Base-by-base conservation (phyloP, 306 rosid genomes). In the Glycine tomentella region DNA sequence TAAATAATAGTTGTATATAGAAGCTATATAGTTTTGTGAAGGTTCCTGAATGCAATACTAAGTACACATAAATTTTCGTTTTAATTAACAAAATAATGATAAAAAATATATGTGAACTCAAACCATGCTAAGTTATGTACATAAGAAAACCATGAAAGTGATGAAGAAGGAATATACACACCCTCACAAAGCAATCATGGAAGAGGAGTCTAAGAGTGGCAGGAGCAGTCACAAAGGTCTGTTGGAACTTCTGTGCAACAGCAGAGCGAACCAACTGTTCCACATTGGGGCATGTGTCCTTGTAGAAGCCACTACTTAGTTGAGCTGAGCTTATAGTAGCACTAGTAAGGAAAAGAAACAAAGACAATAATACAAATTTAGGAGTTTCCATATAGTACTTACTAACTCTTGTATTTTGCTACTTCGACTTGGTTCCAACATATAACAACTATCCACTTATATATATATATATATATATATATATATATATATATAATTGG, bases 121-220 rank as follows among this genome's bases (percentile, higher is more conserved):
- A 25, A 25, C 31, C 31, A 25, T 25, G 31, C 31, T 25, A 25
- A 25, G 31, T 25, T 25, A 25, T 25, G 31, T 25, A 25, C 31
- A 2, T 1, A 25, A 25, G 31, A 25, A 25, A 25, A 25, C 2
- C 31, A 25, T 25, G 31, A 25, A 36, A 36, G 15, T 53, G 68
- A 53, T 52, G 68, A 42, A 66, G 16, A 34, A 25, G 10, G 42
- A 36, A 14, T 0, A 12, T 50, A 9, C 17, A 25, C 31, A 93
- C 99, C 93, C 89, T 72, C 8, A 95, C 85, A 51, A 95, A 90
- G 52, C 99, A 95, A 67, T 95, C 99, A 33, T 93, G 99, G 84
- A 95, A 95, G 82, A 90, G 93, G 89, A 93, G 98, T 80, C 98
- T 16, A 7, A 95, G 94, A 64, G 99, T 95, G 52, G 93, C 94